Percentiles rank a stretch among this genome's conserved stretches.
These are phyloP conservation scores for Phalaenopsis equestris DNA, from an alignment of 106 monocot species.

Conservation along the genomic window DNA sequence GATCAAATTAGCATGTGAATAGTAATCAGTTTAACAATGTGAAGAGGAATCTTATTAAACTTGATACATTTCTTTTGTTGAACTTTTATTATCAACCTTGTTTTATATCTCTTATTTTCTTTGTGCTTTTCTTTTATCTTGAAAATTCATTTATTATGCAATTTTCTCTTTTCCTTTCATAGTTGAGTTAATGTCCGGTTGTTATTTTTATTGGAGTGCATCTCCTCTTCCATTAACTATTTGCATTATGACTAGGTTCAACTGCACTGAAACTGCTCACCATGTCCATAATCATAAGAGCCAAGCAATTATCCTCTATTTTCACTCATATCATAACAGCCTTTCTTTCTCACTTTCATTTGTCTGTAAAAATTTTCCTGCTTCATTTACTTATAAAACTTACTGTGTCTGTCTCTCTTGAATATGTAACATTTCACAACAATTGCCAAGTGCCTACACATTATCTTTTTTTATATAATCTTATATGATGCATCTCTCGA, in stretches of 20 bases:
- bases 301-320: neutral
- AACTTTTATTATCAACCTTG: no score
- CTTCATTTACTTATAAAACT: neutral
- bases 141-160: no score
- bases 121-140: no score
- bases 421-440: neutral
- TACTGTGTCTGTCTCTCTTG: neutral
- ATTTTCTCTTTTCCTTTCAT: no score
- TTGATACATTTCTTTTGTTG: no score
- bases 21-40: no score
- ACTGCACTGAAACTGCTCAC: neutral
- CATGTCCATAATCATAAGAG: neutral
- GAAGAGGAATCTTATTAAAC: no score
- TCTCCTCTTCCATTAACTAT: no score
- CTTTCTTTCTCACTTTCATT: neutral
- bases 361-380: neutral
- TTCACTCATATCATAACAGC: neutral
- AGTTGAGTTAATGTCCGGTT: no score
- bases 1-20: no score
- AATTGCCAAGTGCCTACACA: neutral
- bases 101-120: no score
- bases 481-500: neutral
- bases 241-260: neutral
- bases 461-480: neutral
- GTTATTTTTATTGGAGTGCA: no score